phyloP scores from a whole-genome alignment of 2,329 filamentous ascomycete genomes.

The Sporothrix luriei region DNA sequence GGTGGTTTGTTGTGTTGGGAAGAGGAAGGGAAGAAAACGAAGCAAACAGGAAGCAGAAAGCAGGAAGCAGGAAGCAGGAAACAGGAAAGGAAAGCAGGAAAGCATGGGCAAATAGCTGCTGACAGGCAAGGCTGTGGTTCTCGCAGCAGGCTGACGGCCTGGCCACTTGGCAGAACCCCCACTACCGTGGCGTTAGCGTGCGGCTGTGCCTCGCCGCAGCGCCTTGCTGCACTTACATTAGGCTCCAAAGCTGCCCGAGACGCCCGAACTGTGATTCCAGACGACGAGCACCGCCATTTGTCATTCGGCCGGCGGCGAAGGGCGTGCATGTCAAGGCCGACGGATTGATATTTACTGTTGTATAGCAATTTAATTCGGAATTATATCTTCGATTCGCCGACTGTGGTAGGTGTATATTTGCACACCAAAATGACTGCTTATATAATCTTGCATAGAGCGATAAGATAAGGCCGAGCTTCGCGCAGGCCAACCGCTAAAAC shows the following conservation, averaged over 20 bases:
- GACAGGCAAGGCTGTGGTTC: slow-evolving; percentile 8
- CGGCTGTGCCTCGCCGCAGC: slow-evolving; percentile 21
- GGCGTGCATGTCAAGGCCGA: background rate
- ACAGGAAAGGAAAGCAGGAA: background rate
- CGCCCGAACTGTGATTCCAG: too few species aligned
- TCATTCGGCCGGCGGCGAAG: background rate
- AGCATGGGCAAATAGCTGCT: background rate
- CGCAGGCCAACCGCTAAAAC: slow-evolving; percentile 10
- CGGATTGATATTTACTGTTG: too few species aligned
- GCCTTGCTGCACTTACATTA: background rate
- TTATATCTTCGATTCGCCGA: background rate
- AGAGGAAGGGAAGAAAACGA: too few species aligned
- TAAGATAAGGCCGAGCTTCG: slow-evolving; percentile 14
- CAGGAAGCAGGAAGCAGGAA: background rate
- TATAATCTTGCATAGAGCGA: background rate
- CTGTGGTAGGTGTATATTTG: too few species aligned
- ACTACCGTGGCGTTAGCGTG: slow-evolving; percentile 19
- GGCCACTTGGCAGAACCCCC: background rate
- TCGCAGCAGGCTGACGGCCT: background rate
- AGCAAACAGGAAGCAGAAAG: too few species aligned
- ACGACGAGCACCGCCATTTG: background rate
- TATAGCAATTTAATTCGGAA: background rate
- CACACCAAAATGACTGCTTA: background rate
- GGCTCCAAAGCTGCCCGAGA: too few species aligned
- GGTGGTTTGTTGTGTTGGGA: background rate